Evolutionary conservation across 768 basidiomycete genomes (phyloP), one percentile per base, ranked within the genome.

Genomic region (Amyloporia xantha): DNA sequence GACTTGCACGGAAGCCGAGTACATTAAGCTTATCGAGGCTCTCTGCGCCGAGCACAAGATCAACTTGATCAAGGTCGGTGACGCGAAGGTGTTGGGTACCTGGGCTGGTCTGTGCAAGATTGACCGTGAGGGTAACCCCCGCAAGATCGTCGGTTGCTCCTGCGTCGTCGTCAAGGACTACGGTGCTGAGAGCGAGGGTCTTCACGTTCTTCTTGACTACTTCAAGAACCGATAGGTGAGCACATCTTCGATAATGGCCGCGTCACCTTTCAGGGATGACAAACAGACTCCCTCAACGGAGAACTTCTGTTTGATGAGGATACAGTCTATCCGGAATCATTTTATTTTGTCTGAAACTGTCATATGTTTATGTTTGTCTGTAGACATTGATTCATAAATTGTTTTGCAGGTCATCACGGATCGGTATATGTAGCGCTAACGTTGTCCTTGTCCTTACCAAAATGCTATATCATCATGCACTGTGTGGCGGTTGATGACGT

Each of bases 81-180:
- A 98, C 70, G 87, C 91, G 64, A 99, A 99, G 75, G 82, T 95
- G 57, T 87, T 99, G 64, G 95, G 95, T 28, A 91, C 87, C 59
- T 98, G 95, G 95, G 93, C 91, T 60, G 94, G 95, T 64, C 81
- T 99, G 54, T 97, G 95, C 86, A 99, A 99, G 80, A 94, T 98
- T 69, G 95, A 99, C 75, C 84, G 91, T 63, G 95, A 98, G 75
- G 95, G 95, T 58, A 97, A 96, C 74, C 88, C 95, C 41, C 79
- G 95, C 68, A 98, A 98, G 78, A 75, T 98, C 63, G 91, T 93
- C 46, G 85, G 86, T 48, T 91, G 90, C 76, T 85, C 79, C 62
- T 91, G 89, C 62, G 95, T 98, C 61, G 95, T 97, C 55, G 94
- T 99, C 60, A 98, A 91, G 80, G 91, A 97, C 66, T 97, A 94